Base-by-base conservation (phyloP, 1,284 basidiomycete species). In the Flammula alnicola region DNA sequence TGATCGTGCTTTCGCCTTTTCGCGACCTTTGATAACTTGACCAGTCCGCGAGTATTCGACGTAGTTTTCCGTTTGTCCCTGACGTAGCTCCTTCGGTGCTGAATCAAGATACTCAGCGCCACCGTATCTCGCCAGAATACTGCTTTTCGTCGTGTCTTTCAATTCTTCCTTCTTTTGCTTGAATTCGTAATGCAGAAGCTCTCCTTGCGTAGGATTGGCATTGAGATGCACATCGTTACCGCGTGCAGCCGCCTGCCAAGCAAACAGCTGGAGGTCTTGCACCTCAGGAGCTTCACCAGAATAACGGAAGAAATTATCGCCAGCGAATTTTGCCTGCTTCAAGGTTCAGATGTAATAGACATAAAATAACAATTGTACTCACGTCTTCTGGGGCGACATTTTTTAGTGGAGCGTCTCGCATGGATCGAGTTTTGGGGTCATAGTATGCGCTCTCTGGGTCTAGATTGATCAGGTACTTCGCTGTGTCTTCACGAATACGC, bases 381-480 rank as follows among this genome's bases (percentile, higher is more conserved):
- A 93, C 90, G 66, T 98, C 96, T 70, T 98, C 94, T 9, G 91
- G 77, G 2, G 84, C 75, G 26, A 93, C 75, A 58, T 86, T 83
- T 60, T 83, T 84, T 11, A 87, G 62, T 0, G 97, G 96, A 30
- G 96, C 95, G 64, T 99, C 96, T 69, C 97, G 91, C 97, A 99
- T 99, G 3, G 96, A 97, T 58, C 97, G 88, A 20, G 97, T 99
- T 77, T 99, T 99, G 41, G 97, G 97, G 65, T 99, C 97, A 67
- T 99, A 99, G 76, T 99, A 97, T 9, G 97, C 96, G 61, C 92
- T 95, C 1, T 93, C 87, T 3, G 91, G 89, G 69, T 98, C 94
- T 67, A 99, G 73, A 70, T 99, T 99, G 73, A 98, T 91, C 61
- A 99, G 84, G 63, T 99, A 99, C 71, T 99, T 99, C 12, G 97